Evolutionary conservation across 1,284 basidiomycete genomes (phyloP).

Genomic region (Flammula alnicola): DNA sequence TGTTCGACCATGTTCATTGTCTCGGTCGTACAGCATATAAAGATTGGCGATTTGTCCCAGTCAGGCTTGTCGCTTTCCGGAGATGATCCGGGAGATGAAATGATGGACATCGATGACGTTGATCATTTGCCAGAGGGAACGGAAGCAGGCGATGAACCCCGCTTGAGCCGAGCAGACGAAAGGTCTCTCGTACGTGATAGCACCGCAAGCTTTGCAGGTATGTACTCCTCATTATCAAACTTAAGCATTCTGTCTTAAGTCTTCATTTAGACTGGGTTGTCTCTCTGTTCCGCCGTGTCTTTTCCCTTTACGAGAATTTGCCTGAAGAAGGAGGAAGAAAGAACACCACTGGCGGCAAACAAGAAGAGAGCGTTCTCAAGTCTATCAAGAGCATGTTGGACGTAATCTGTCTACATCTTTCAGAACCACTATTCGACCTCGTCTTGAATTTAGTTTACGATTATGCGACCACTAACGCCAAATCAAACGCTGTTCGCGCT

Average conservation of each 20-base stretch:
- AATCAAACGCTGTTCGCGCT: conserved; percentile 88
- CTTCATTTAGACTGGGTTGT: conserved; percentile 79
- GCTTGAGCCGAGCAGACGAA: conserved; percentile 72
- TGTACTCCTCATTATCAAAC: conserved; percentile 15
- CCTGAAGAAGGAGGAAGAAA: conserved; percentile 90
- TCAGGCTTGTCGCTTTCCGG: conserved; percentile 57
- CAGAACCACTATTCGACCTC: conserved; percentile 86
- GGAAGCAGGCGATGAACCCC: conserved; percentile 52
- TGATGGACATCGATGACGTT: conserved; percentile 57
- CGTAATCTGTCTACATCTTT: conserved; percentile 87
- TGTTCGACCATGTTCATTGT: conserved; percentile 83
- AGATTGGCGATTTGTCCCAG: conserved; percentile 79
- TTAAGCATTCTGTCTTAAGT: conserved; percentile 17
- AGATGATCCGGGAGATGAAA: conserved; percentile 55
- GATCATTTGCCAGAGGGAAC: conserved; percentile 57
- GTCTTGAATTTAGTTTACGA: conserved; percentile 86
- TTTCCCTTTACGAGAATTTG: conserved; percentile 90
- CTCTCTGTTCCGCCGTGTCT: conserved; percentile 84
- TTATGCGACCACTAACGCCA: conserved; percentile 86
- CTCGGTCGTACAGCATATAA: conserved; percentile 79
- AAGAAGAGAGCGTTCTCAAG: conserved; percentile 84
- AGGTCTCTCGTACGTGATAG: conserved; percentile 76
- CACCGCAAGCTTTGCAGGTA: conserved; percentile 81
- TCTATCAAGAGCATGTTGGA: conserved; percentile 86
- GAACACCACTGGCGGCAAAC: conserved; percentile 84